Base-by-base conservation (phyloP, 2,329 filamentous ascomycete species). In the Hypoxylon sp. region DNA sequence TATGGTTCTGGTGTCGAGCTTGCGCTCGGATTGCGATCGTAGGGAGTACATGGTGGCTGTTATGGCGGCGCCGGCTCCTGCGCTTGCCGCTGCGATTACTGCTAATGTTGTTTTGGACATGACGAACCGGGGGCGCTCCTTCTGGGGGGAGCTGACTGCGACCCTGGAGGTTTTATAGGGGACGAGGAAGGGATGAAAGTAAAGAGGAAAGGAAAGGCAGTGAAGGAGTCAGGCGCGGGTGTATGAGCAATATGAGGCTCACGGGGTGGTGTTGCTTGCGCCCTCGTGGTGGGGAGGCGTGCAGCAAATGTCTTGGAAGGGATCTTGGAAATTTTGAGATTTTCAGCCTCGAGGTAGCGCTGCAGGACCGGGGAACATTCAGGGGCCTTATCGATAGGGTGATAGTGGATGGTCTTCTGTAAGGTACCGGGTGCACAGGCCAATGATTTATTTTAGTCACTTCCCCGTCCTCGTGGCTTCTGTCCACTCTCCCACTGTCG, bases 51-150 rank as follows among this genome's bases (percentile, higher is more conserved):
- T 85, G 64, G 89, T 82, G 28, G 91, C 84, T 59, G 91, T 94
- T 61, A 91, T 79, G 61, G 90, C 90, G 60, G 91, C 91, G 64
- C 91, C 91, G 55, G 90, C 89, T 76, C 89, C 89, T 70, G 91
- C 91, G 76, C 91, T 88, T 73, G 91, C 85, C 67, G 89, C 90
- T 72, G 91, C 91, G 72, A 94, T 89, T 64, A 92, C 84, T 69
- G 90, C 90, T 71, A 94, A 74, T 32, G 90, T 93, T 22, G 88
- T 84, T 78, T 94, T 94, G 62, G 91, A 93, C 91, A 94, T 94
- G 69, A 61, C 83, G 78, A 46, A 56, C 56, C 46, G 60, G 19
- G 48, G n/a, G 53, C 59, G 58, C 59, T 66, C 61, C 62, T 54
- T 59, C 10, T 54, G 17, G 28, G 39, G 44, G 59, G 62, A 67